Evolutionary conservation across 208 protist species (phyloP), one percentile per base, ranked within the genome.

Genomic region (Sergeia podlipaevii): DNA sequence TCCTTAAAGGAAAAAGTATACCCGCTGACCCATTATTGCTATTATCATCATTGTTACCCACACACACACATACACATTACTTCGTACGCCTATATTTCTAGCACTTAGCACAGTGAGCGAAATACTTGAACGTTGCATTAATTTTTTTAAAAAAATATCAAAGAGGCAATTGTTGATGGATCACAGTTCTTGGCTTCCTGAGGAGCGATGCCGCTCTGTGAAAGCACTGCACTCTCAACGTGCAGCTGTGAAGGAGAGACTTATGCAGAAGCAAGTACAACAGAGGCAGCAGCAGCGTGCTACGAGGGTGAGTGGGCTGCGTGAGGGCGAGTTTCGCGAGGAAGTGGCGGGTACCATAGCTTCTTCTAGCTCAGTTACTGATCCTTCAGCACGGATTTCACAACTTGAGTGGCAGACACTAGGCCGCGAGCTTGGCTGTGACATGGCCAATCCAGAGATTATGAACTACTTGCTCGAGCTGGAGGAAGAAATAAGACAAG

Each of bases 401-500:
- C 24, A 33, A n/a, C 24, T 10, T 34, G 10, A 38, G 11, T 15
- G 33, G 33, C 33, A 38, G 11, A n/a, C 33, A 38, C 33, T 38
- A 38, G 11, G 33, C 33, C 27, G 56, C 10, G 77, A 89, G 50
- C 80, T 89, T 48, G 70, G 73, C 21, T 75, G 77, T 26, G 68
- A 91, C 57, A 41, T 81, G 26, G 26, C 33, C 11, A 74, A 88
- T 18, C 65, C 67, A 1, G 50, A 52, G 8, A 72, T 85, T 20
- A 59, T 84, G 48, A 68, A 86, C 13, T 84, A 77, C 42, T 65
- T 95, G 15, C 53, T 91, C 10, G 56, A 42, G 2, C 43, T 91
- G 20, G 83, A 95, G 54, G 80, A 95, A 42, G 87, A 95, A 53
- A 88, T 95, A 15, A 57, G 73, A 8, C 68, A 78, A 28, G 87